These are phyloP conservation scores for Pseudisothecium myosuroides DNA, from an alignment of 225 moss, liverwort and hornwort genomes.

Conservation along the genomic window DNA sequence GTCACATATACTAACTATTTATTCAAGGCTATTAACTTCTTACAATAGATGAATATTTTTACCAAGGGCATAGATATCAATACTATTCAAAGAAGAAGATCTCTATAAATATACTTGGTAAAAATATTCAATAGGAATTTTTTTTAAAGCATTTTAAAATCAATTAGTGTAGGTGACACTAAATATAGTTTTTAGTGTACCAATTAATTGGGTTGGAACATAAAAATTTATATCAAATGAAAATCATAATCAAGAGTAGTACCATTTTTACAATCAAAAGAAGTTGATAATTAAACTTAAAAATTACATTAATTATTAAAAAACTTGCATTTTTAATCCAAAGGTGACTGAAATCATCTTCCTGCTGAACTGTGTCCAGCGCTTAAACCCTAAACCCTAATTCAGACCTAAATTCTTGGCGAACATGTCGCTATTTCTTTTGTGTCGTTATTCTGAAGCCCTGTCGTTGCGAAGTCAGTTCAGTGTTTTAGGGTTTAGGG, in stretches of 20 bases:
- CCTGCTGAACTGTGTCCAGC: background rate
- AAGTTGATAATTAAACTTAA: background rate
- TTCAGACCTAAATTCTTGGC: background rate
- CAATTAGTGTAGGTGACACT: no score
- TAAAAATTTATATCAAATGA: no score
- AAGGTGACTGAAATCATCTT: no score
- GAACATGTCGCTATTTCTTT: no score
- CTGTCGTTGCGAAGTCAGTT: background rate
- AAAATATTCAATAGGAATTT: background rate
- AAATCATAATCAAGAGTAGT: background rate
- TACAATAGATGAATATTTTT: background rate
- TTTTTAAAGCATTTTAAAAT: background rate
- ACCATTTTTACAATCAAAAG: background rate
- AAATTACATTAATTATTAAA: background rate
- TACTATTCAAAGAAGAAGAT: background rate
- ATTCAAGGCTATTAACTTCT: background rate
- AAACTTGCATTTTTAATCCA: background rate
- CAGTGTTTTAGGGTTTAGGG: background rate
- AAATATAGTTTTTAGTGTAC: background rate
- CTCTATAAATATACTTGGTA: rapidly evolving
- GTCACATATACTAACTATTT: background rate
- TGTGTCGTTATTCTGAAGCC: background rate
- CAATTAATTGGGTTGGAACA: background rate
- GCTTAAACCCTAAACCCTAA: background rate
- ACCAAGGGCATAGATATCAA: background rate